phyloP scores from a whole-genome alignment of 495 filamentous ascomycete species.

The Aspergillus sclerotiicarbonarius region DNA sequence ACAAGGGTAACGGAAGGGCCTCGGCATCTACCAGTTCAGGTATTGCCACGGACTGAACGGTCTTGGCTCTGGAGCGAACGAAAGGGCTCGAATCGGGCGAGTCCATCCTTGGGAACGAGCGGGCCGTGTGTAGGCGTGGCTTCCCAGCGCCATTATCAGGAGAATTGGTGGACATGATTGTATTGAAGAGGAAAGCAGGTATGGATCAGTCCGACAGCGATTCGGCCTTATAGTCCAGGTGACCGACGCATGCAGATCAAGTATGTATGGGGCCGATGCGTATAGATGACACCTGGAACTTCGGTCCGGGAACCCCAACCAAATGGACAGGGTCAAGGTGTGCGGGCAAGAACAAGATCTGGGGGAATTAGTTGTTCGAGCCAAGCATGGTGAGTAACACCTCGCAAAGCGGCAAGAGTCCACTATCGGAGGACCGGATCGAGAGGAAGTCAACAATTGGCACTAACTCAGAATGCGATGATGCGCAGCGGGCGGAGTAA shows the following conservation, averaged over 20 bases:
- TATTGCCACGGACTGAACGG: slow-evolving; percentile 54
- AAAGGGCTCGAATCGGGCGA: slow-evolving; percentile 39
- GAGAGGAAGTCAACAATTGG: not conserved
- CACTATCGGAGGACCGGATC: not conserved
- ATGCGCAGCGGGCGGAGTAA: too few species aligned
- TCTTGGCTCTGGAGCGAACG: slow-evolving; percentile 58
- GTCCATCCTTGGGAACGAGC: slow-evolving; percentile 57
- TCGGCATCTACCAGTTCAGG: slow-evolving; percentile 40
- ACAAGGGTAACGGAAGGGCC: slow-evolving; percentile 23
- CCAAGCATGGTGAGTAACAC: not conserved
- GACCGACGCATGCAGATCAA: slow-evolving; percentile 34
- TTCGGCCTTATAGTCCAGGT: slow-evolving; percentile 24
- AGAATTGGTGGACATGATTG: slow-evolving; percentile 28
- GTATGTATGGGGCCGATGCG: slow-evolving; percentile 7
- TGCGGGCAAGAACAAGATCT: not conserved
- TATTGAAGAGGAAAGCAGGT: not conserved
- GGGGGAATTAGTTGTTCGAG: not conserved
- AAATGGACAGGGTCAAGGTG: not conserved
- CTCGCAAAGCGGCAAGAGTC: not conserved
- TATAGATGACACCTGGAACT: slow-evolving; percentile 8
- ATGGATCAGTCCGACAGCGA: not conserved
- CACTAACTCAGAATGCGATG: too few species aligned
- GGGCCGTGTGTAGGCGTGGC: slow-evolving; percentile 38
- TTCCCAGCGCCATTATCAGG: slow-evolving; percentile 28
- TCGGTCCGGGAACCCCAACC: not conserved